phyloP scores from a whole-genome alignment of 1,284 basidiomycete species.

The Sphagnurus paluster region DNA sequence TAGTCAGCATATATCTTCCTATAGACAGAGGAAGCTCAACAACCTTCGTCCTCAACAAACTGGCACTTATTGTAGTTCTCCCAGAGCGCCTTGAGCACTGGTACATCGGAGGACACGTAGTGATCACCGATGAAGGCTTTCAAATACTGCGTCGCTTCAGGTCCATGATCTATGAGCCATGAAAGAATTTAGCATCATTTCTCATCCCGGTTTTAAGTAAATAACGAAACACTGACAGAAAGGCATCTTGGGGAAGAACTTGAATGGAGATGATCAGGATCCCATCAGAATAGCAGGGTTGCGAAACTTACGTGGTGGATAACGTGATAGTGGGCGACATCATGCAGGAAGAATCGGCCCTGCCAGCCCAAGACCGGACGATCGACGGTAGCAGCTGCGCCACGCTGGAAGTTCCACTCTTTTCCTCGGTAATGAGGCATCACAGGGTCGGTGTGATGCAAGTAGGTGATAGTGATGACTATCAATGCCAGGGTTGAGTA shows the following conservation, averaged over 20 bases:
- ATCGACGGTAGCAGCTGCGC: constrained; percentile 51
- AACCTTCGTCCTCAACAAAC: constrained; percentile 63
- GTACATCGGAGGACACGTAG: constrained; percentile 49
- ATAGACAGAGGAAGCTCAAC: background rate
- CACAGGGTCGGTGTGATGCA: constrained; percentile 52
- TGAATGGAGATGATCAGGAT: background rate
- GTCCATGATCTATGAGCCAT: constrained; percentile 42
- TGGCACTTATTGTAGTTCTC: constrained; percentile 59
- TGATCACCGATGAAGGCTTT: constrained; percentile 54
- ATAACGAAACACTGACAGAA: constrained; percentile 45
- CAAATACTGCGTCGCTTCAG: constrained; percentile 51
- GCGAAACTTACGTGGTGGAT: constrained; percentile 41
- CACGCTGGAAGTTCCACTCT: constrained; percentile 51
- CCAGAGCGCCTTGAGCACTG: constrained; percentile 58
- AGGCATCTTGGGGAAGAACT: constrained; percentile 55
- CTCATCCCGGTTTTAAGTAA: background rate
- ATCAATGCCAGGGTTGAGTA: background rate
- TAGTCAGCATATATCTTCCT: background rate
- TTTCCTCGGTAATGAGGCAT: constrained; percentile 59
- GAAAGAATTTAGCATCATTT: background rate
- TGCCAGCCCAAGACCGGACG: constrained; percentile 51
- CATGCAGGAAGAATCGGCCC: constrained; percentile 57
- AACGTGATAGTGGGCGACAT: constrained; percentile 50
- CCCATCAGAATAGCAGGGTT: background rate
- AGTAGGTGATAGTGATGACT: constrained; percentile 58